Evolutionary conservation across 345 rosid genomes (phyloP).

Genomic region (Eucalyptus marginata): DNA sequence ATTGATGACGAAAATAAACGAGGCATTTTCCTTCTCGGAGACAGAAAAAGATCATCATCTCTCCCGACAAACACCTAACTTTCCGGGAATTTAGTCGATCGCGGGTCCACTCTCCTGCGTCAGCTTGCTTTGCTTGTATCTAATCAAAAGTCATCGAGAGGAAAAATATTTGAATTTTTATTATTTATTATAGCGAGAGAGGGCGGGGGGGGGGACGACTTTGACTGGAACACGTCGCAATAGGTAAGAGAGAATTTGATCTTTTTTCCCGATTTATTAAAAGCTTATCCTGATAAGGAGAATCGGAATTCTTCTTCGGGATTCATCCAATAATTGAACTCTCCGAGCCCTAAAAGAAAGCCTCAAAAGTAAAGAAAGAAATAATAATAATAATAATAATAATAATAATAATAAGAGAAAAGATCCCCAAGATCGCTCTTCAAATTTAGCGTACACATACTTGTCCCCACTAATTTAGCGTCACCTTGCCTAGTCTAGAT

Average conservation of each 20-base stretch:
- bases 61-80: background rate
- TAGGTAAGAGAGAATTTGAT: background rate
- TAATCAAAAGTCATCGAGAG: background rate
- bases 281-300: background rate
- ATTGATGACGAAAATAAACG: fast-evolving
- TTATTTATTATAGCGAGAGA: too few relatives aligned
- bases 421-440: background rate
- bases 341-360: background rate
- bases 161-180: background rate
- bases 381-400: too few relatives aligned
- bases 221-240: background rate
- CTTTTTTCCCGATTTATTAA: background rate
- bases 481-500: background rate
- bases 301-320: background rate
- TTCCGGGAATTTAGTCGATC: background rate
- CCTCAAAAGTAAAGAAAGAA: background rate
- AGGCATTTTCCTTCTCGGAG: background rate
- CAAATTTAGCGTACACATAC: background rate
- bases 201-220: background rate
- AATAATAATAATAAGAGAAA: background rate
- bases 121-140: background rate
- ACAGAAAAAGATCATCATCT: background rate
- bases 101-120: background rate
- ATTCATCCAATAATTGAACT: background rate
- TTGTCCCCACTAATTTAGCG: background rate